A percentile compares a stretch with the other conserved stretches of the same genome.
phyloP scores from a whole-genome alignment of 108 stramenopile species.

The Mediolabrus comicus region DNA sequence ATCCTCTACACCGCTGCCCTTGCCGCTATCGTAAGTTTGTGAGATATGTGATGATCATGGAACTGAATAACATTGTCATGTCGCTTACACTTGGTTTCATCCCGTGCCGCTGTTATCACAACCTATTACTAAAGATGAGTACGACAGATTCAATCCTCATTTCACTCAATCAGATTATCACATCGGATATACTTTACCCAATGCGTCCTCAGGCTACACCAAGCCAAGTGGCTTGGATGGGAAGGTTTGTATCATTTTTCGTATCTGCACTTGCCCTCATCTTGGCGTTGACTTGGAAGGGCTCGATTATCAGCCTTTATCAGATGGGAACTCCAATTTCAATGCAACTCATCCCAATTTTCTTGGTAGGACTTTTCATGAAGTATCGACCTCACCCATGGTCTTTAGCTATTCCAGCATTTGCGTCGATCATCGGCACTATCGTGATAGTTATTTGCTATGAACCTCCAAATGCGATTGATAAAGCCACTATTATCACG shows the following conservation, averaged over 20 bases:
- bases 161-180: slow-evolving; percentile 30
- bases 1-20: slow-evolving; percentile 29
- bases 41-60: too few species aligned
- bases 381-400: too few species aligned
- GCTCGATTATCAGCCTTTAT: too few species aligned
- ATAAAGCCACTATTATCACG: slow-evolving; percentile 5
- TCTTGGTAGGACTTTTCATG: too few species aligned
- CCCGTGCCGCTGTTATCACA: too few species aligned
- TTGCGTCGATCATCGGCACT: background rate
- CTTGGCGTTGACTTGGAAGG: background rate
- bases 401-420: too few species aligned
- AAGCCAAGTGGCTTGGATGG: slow-evolving; percentile 5
- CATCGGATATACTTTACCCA: slow-evolving; percentile 28
- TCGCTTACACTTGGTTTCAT: too few species aligned
- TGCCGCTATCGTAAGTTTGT: slow-evolving; percentile 35
- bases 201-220: background rate
- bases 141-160: slow-evolving; percentile 40
- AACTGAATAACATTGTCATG: too few species aligned
- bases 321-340: too few species aligned
- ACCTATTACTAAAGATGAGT: too few species aligned
- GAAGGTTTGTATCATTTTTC: slow-evolving; percentile 8
- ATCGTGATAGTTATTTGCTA: background rate
- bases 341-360: too few species aligned
- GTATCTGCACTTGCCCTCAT: background rate
- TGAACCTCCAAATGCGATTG: background rate